These are phyloP conservation scores for Hippophae rhamnoides DNA, from an alignment of 306 rosid species.

Conservation along the genomic window DNA sequence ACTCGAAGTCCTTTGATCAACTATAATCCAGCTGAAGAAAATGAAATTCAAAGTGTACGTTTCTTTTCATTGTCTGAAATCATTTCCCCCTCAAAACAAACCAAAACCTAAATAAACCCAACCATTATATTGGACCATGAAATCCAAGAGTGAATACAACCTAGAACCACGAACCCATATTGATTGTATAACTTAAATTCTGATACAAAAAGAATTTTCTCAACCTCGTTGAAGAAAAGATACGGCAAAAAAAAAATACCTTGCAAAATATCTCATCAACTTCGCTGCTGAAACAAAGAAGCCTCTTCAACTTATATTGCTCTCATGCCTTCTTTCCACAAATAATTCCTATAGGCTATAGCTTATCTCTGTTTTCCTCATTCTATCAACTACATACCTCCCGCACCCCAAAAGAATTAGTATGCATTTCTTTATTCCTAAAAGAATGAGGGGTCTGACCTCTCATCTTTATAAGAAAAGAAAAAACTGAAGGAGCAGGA, in stretches of 20 bases:
- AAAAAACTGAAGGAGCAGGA: constrained; percentile 32
- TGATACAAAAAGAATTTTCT: constrained; percentile 23
- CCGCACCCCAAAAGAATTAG: constrained; percentile 41
- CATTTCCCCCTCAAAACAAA: no score
- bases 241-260: not conserved
- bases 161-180: constrained; percentile 24
- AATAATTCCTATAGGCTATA: constrained; percentile 22
- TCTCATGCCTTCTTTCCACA: constrained; percentile 35
- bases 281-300: constrained; percentile 12
- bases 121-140: not conserved
- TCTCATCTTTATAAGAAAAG: constrained; percentile 33
- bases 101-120: not conserved
- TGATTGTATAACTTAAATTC: constrained; percentile 27
- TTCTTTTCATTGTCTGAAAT: no score
- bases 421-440: constrained; percentile 37
- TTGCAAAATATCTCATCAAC: constrained; percentile 16
- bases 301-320: constrained; percentile 32
- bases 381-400: constrained; percentile 22
- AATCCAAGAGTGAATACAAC: constrained; percentile 5
- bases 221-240: constrained; percentile 25
- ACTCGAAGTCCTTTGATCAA: no score
- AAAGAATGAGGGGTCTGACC: constrained; percentile 28
- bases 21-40: no score
- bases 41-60: no score
- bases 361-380: constrained; percentile 18